Base-by-base conservation (phyloP, 75 land plant species). In the Picea sitchensis region DNA sequence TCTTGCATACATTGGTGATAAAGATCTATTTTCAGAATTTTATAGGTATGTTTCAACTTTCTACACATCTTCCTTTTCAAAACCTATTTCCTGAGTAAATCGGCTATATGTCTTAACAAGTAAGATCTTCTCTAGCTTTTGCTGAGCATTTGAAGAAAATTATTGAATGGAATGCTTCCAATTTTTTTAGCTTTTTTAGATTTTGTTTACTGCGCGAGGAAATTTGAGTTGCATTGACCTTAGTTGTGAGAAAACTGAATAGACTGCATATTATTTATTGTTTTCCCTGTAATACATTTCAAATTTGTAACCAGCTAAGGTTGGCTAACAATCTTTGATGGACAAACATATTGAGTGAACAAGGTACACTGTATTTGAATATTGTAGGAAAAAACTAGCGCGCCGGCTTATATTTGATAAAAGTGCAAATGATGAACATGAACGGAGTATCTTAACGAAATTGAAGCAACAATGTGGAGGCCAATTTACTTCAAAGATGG, bases 351-450 rank as follows among this genome's bases (percentile, higher is more conserved):
- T 15, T 26, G 76, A 73, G 38, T 20, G 21, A 51, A 51, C 44
- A 51, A 51, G 11, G 56, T 47, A 47, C 56, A 51, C 9, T 9
- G 11, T 51, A 41, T 51, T 18, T 56, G 2, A 14, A n/a, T 0
- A 65, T 69, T 84, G 69, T 84, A 96, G 99, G 87, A 96, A 94
- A 78, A 95, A 95, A 60, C 93, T 96, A 84, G 98, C 99, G 65
- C 93, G 98, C 15, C 84, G 99, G 58, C 92, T 96, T 79, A 83
- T 96, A 21, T 92, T 95, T 86, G 99, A 94, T 65, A 96, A 92
- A 82, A 96, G 99, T 91, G 99, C 99, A 36, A 95, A 96, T 83
- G 98, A 96, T 73, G 98, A 96, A 68, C 98, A 94, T 82, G 99
- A 96, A 80, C 90, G 99, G 81, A 95, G 99, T 83, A 92, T 94